These are phyloP conservation scores for Penicillium argentinense DNA, from an alignment of 495 filamentous ascomycete genomes.

Conservation along the genomic window DNA sequence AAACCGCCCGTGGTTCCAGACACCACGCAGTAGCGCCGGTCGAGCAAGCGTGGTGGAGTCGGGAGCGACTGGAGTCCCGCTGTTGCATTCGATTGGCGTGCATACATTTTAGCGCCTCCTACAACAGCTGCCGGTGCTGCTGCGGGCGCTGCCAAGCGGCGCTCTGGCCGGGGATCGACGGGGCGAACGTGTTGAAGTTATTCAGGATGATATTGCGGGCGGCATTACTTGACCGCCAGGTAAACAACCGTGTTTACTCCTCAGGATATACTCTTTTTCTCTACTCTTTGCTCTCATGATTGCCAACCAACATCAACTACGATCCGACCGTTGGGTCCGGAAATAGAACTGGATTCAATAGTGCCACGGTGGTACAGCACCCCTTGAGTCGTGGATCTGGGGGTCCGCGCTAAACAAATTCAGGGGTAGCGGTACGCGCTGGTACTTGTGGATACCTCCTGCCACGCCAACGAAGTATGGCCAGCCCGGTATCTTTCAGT, in stretches of 20 bases:
- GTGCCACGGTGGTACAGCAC: constrained; percentile 8
- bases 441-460: too few species aligned
- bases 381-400: constrained; percentile 30
- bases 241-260: background rate
- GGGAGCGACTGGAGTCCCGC: constrained; percentile 10
- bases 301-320: background rate
- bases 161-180: constrained; percentile 26
- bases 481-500: too few species aligned
- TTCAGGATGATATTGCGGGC: constrained; percentile 1
- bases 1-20: constrained; percentile 23
- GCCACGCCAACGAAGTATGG: too few species aligned
- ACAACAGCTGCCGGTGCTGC: background rate
- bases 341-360: constrained; percentile 27
- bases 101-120: constrained; percentile 17
- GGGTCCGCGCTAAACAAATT: constrained; percentile 2
- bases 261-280: background rate
- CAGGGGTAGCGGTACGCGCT: too few species aligned
- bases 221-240: too few species aligned
- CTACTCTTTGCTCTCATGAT: background rate
- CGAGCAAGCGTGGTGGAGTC: constrained; percentile 3
- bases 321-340: background rate
- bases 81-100: constrained; percentile 21
- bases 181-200: constrained; percentile 13
- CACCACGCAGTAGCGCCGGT: constrained; percentile 16
- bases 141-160: constrained; percentile 15